Base-by-base conservation (phyloP, 805 yeast species). In the Suhomyces canberraensis region DNA sequence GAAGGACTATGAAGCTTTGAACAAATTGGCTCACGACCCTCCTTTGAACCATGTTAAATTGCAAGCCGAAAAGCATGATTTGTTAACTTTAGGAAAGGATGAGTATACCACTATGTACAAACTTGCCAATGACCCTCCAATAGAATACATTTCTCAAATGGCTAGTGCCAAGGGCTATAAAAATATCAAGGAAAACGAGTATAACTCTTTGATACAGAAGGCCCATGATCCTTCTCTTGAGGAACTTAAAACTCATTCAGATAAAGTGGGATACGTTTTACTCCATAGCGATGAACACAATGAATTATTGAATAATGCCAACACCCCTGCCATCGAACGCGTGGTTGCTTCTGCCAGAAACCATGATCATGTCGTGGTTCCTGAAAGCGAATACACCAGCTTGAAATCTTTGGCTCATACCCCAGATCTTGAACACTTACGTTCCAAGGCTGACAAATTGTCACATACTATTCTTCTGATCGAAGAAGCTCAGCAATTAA, bases 81-180 rank as follows among this genome's bases (percentile, higher is more conserved):
- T 62, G 35, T 54, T 62, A 6, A 60, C 71, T 2, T 47, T 67
- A 30, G 35, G 56, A 1, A 52, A 56, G 37, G 28, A 39, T 1
- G 73, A 67, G 39, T 64, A 61, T 33, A 53, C 69, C 16, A 47
- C 50, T 15, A 49, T 68, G 26, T 45, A 24, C 48, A 55, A 47
- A 21, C 42, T 51, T 9, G 70, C 68, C 1, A 41, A 56, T 37
- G 58, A 57, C 8, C 73, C 73, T 15, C 27, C 56, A 0, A 20
- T 50, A 6, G 51, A 53, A 11, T 44, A 46, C 8, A 27, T 51
- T 11, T 18, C 40, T 4, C 21, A 31, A 7, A 35, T 31, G 29
- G 45, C 44, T 3, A 8, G 43, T 16, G 41, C 38, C 6, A 37
- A 44, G 19, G 60, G 58, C 11, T 46, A 58, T 40, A 52, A 47